Base-by-base conservation (phyloP, 371 early-diverging fungal genomes). In the Mucor mucedo region DNA sequence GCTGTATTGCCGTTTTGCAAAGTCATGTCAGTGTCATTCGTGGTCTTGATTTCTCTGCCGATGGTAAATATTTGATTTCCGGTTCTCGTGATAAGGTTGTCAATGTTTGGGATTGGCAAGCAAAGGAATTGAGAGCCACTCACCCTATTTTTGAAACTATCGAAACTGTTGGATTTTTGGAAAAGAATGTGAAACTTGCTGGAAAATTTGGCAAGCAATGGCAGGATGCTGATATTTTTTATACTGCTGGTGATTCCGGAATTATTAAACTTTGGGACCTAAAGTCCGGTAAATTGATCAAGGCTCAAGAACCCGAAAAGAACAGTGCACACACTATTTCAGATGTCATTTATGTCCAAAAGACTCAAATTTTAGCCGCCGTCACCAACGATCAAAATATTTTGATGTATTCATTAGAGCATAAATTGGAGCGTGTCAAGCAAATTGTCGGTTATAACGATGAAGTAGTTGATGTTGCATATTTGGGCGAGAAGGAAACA, bases 361-460 rank as follows among this genome's bases (percentile, higher is more conserved):
- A 71, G 55, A 73, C 84, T 9, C 77, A 87, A 61, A 73, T 84
- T 39, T 61, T 95, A 40, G 83, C 88, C 29, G 88, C 88, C 1
- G 78, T 95, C 28, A 95, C 95, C 6, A 89, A 86, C 60, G 98
- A 97, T 74, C 95, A 96, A 63, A 96, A 96, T 68, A 84, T 98
- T 54, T 60, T 93, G 39, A 88, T 95, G 67, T 93, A 92, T 64
- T 79, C 88, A 10, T 62, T 89, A 10, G 69, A 73, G 16, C 60
- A 69, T 2, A 69, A 72, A 65, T 59, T 94, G 28, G 76, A 80
- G 58, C 84, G 88, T 14, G 73, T 84, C 11, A 90, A 90, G 64
- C 95, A 95, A 73, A 87, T 97, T 68, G 92, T 95, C 5, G 98
- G 98, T 29, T 94, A 95, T 74, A 97, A 97, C 63, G 96, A 98